Conservation (phyloP, 140 eudicot species). For the Cichorium intybus region DNA sequence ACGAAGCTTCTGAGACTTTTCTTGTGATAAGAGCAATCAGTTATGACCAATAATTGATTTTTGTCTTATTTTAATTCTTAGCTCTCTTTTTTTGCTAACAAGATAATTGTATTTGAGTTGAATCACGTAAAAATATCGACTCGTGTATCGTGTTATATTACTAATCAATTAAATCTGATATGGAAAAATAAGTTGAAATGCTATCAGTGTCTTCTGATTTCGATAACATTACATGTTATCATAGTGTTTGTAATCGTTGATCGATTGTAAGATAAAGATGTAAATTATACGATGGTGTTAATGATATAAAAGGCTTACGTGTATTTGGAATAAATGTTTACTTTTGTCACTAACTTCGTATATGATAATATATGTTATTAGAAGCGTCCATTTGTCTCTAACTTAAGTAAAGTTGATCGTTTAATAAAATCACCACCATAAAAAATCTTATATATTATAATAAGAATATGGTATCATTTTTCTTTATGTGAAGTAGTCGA, state of each 20-base stretch:
- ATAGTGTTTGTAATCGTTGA: background rate
- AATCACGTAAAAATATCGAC: background rate
- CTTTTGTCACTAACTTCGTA: no score
- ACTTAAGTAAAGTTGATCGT: no score
- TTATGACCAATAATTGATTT: background rate
- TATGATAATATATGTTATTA: no score
- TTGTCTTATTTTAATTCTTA: background rate
- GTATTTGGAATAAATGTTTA: no score
- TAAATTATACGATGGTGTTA: background rate
- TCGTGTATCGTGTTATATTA: background rate
- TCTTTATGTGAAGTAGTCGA: no score
- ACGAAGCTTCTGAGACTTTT: slow-evolving; percentile 52
- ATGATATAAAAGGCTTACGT: no score
- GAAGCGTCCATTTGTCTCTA: no score
- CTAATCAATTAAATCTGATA: background rate
- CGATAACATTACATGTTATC: background rate
- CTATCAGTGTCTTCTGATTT: background rate
- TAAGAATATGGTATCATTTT: no score
- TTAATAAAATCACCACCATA: no score
- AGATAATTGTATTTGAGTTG: background rate
- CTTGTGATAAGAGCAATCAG: slow-evolving; percentile 6
- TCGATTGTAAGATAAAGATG: background rate
- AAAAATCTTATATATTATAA: no score
- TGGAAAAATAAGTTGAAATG: background rate
- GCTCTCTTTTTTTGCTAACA: background rate